phyloP scores from a whole-genome alignment of 2,329 filamentous ascomycete genomes.

The Pseudogymnoascus sp. region DNA sequence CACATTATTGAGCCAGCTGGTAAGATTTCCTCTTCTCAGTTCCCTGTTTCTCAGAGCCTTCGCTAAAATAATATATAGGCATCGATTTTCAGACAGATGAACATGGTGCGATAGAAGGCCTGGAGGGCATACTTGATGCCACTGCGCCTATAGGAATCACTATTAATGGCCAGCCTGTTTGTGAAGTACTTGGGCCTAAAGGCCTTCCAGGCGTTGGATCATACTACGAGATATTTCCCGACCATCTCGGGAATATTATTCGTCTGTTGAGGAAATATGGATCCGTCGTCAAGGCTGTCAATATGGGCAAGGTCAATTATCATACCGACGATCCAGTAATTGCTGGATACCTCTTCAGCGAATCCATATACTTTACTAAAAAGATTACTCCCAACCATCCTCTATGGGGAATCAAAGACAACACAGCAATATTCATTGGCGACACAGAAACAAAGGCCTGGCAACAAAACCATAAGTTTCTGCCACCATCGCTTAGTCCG shows the following conservation, averaged over 20 bases:
- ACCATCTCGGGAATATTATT: slow-evolving; percentile 33
- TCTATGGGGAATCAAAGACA: slow-evolving; percentile 36
- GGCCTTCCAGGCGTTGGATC: slow-evolving; percentile 22
- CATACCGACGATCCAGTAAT: not conserved
- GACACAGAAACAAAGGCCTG: slow-evolving; percentile 47
- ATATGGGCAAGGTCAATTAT: slow-evolving; percentile 23
- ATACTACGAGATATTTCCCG: slow-evolving; percentile 30
- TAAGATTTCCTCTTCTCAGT: not conserved
- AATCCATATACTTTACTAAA: not conserved
- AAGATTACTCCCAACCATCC: slow-evolving; percentile 29
- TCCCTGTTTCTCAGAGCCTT: not conserved
- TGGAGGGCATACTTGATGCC: not conserved
- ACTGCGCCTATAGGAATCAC: not conserved
- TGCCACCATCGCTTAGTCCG: slow-evolving; percentile 51
- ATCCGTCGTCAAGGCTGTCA: slow-evolving; percentile 28
- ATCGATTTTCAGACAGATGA: not conserved
- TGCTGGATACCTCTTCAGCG: not conserved
- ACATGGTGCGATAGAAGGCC: not conserved
- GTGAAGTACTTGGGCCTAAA: not conserved
- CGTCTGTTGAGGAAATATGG: slow-evolving; percentile 31
- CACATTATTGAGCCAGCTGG: not conserved
- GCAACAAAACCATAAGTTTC: slow-evolving; percentile 51
- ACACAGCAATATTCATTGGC: slow-evolving; percentile 38
- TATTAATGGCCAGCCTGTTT: not conserved
- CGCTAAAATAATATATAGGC: not conserved